Conservation (phyloP, 2,329 filamentous ascomycete species). For the Phaeophleospora eucalypticola region DNA sequence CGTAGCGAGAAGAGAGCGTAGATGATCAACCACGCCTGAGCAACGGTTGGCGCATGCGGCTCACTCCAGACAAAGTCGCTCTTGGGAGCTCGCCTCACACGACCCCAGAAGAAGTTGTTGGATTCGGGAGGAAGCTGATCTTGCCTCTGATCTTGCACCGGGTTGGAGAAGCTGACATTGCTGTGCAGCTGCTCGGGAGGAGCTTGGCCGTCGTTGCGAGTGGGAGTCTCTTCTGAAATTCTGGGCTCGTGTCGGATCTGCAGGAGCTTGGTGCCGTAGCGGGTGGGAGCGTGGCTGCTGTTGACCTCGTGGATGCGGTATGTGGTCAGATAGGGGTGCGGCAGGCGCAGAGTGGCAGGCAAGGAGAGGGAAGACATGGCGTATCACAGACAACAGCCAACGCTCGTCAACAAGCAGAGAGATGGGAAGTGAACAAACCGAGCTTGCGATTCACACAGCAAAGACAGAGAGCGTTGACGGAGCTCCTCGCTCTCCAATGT, state of each 20-base stretch:
- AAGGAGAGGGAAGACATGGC: conserved; percentile 6
- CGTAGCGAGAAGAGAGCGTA: conserved; percentile 45
- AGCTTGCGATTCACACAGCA: background rate
- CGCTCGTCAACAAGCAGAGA: no score
- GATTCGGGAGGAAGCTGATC: conserved; percentile 26
- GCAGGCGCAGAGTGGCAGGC: conserved; percentile 29
- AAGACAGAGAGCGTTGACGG: background rate
- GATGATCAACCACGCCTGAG: conserved; percentile 46
- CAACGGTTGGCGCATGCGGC: conserved; percentile 37
- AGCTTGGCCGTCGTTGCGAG: conserved; percentile 8
- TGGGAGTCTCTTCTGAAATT: conserved; percentile 5
- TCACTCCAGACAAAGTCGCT: conserved; percentile 41
- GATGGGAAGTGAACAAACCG: background rate
- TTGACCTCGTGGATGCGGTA: conserved; percentile 34
- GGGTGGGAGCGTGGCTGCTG: conserved; percentile 28
- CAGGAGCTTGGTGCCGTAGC: conserved; percentile 14
- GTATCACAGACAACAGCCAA: background rate
- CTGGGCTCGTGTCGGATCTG: conserved; percentile 9
- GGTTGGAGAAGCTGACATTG: conserved; percentile 32
- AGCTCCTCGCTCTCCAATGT: no score
- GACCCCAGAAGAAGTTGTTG: conserved; percentile 40
- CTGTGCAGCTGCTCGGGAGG: conserved; percentile 36
- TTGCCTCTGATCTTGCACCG: conserved; percentile 14
- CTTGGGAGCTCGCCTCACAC: conserved; percentile 42
- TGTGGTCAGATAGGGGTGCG: conserved; percentile 45